These are phyloP conservation scores for Phytophthora brassicae DNA, from an alignment of 352 stramenopile species.

Conservation along the genomic window DNA sequence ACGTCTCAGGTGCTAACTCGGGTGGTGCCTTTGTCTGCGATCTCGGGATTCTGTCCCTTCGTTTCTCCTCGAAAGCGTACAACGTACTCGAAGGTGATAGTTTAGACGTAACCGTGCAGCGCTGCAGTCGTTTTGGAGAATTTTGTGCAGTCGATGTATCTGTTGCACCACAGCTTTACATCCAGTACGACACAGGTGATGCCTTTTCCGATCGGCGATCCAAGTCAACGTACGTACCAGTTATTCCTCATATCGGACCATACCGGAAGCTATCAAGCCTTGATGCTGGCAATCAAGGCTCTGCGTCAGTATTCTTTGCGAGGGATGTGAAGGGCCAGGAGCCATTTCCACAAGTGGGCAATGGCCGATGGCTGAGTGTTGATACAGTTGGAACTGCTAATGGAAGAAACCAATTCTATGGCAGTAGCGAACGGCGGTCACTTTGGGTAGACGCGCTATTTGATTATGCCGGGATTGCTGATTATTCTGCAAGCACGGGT, in stretches of 20 bases:
- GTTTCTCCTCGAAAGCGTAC: slow-evolving; percentile 71
- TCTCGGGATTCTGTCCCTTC: slow-evolving; percentile 87
- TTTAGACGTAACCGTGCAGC: slow-evolving; percentile 72
- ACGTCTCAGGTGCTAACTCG: slow-evolving; percentile 88
- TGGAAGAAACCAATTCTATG: slow-evolving; percentile 90
- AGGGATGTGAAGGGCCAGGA: slow-evolving; percentile 63
- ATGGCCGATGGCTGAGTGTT: slow-evolving; percentile 54
- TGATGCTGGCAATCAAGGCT: slow-evolving; percentile 42
- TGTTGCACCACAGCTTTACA: slow-evolving; percentile 45
- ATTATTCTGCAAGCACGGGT: slow-evolving; percentile 81
- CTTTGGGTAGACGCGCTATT: slow-evolving; percentile 81
- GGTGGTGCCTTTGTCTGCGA: slow-evolving; percentile 93
- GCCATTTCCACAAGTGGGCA: slow-evolving; percentile 70
- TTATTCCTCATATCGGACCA: slow-evolving; percentile 49
- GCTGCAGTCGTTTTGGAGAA: slow-evolving; percentile 47
- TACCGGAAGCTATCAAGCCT: slow-evolving; percentile 69
- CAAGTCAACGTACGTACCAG: slow-evolving; percentile 43
- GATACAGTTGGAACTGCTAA: slow-evolving; percentile 86
- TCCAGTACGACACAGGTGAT: slow-evolving; percentile 78
- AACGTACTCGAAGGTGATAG: slow-evolving; percentile 86
- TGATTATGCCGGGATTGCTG: slow-evolving; percentile 88
- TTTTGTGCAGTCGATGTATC: slow-evolving; percentile 72
- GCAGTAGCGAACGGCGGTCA: slow-evolving; percentile 74
- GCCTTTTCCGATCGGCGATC: slow-evolving; percentile 61
- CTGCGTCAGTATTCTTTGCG: slow-evolving; percentile 51